Percentiles rank a stretch among this genome's conserved stretches.
Conservation (phyloP, 495 filamentous ascomycete genomes). For the Lasiosphaeria hispida region DNA sequence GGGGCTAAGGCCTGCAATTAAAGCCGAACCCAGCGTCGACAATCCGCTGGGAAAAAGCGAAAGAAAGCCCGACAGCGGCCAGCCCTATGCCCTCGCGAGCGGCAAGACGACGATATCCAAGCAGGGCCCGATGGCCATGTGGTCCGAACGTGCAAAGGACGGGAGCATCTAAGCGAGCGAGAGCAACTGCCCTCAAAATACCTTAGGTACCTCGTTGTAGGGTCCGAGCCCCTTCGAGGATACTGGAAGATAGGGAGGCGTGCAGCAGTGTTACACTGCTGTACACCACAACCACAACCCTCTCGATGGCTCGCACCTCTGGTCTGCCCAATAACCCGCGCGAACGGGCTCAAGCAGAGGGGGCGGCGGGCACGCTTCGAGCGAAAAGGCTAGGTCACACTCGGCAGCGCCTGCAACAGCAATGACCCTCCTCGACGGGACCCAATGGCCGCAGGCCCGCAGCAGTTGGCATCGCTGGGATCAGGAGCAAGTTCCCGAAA, state of each 20-base stretch:
- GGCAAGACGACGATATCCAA: too few species aligned
- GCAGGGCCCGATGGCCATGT: not conserved
- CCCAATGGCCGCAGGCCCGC: constrained; percentile 16
- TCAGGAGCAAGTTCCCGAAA: constrained; percentile 6
- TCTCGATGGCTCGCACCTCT: too few species aligned
- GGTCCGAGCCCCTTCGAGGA: too few species aligned
- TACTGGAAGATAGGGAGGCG: too few species aligned
- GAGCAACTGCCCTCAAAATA: too few species aligned
- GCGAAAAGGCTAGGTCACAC: not conserved
- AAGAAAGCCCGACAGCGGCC: not conserved
- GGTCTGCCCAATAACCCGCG: too few species aligned
- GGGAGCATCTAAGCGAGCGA: not conserved
- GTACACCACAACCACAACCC: too few species aligned
- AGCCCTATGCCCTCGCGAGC: not conserved
- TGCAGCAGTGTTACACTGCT: too few species aligned
- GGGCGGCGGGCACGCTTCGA: too few species aligned
- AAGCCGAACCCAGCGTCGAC: constrained; percentile 12
- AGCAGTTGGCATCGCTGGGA: not conserved
- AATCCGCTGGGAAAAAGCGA: not conserved
- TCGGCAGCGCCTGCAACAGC: constrained; percentile 5
- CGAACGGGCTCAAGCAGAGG: too few species aligned
- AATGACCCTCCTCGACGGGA: constrained; percentile 9
- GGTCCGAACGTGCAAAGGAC: not conserved
- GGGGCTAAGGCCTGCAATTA: constrained; percentile 1
- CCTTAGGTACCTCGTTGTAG: too few species aligned